phyloP scores from a whole-genome alignment of 331 rosid genomes.

The Erythrophleum ivorense region DNA sequence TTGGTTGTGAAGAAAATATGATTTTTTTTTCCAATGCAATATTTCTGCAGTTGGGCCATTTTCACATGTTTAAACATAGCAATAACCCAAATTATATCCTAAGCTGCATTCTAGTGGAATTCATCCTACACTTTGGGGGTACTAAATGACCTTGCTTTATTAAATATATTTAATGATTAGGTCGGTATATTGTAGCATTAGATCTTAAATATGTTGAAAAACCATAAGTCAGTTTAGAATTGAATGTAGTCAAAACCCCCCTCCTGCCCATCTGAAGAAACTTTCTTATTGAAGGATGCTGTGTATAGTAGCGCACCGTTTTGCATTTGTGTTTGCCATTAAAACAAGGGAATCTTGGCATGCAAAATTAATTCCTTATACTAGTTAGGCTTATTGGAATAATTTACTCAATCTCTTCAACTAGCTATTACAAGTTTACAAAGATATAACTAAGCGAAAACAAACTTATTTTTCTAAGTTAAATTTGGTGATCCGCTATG shows the following conservation, averaged over 20 bases:
- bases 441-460: background rate
- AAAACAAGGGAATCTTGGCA: background rate
- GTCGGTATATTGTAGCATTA: background rate
- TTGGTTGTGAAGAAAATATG: conserved; percentile 3
- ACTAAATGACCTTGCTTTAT: background rate
- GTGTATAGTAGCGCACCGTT: background rate
- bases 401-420: background rate
- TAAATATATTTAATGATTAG: background rate
- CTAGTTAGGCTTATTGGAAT: background rate
- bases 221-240: background rate
- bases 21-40: background rate
- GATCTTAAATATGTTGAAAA: background rate
- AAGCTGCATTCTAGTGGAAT: background rate
- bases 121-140: background rate
- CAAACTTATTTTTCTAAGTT: background rate
- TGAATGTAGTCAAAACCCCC: no score
- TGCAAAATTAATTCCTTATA: background rate
- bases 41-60: conserved; percentile 19
- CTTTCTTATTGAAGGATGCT: background rate
- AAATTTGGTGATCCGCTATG: background rate
- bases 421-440: background rate
- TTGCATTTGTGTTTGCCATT: background rate
- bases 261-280: background rate
- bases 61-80: background rate
- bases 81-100: background rate